phyloP scores from a whole-genome alignment of 768 basidiomycete species.

The Lactarius hengduanensis region DNA sequence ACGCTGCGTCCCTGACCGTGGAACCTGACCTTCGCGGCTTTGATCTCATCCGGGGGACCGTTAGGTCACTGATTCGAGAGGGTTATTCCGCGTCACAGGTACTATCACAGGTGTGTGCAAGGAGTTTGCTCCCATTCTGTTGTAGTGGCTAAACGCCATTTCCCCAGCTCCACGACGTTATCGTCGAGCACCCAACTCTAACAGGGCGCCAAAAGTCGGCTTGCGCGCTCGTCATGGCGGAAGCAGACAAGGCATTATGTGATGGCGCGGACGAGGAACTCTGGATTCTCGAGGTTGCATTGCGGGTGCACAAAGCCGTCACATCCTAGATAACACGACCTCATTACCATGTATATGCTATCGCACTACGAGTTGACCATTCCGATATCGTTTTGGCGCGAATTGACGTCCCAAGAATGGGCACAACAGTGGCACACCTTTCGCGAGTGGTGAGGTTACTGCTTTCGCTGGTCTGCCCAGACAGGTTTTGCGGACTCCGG shows the following conservation, averaged over 20 bases:
- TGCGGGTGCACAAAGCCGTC: slow-evolving; percentile 69
- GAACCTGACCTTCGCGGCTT: slow-evolving; percentile 46
- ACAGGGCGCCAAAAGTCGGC: slow-evolving; percentile 76
- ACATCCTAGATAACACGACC: slow-evolving; percentile 23
- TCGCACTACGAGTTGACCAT: not conserved
- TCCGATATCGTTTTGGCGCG: not conserved
- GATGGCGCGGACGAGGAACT: slow-evolving; percentile 98
- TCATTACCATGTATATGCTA: slow-evolving; percentile 10
- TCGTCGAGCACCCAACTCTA: slow-evolving; percentile 80
- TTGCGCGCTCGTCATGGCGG: slow-evolving; percentile 83
- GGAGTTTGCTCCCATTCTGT: slow-evolving; percentile 24
- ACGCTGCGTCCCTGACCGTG: slow-evolving; percentile 24
- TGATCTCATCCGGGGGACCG: slow-evolving; percentile 62
- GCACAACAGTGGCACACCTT: not conserved
- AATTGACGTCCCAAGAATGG: not conserved
- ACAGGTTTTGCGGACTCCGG: slow-evolving; percentile 40
- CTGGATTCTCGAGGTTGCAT: slow-evolving; percentile 87
- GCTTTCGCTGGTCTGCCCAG: slow-evolving; percentile 35
- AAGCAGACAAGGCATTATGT: slow-evolving; percentile 93
- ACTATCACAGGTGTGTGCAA: slow-evolving; percentile 68
- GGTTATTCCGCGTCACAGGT: slow-evolving; percentile 93
- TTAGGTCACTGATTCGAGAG: slow-evolving; percentile 75
- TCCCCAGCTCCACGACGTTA: slow-evolving; percentile 81
- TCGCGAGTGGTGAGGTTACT: not conserved
- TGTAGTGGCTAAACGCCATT: slow-evolving; percentile 30